Evolutionary conservation across 2,329 filamentous ascomycete genomes (phyloP), one percentile per base, ranked within the genome.

Genomic region (Monosporascus sp.): DNA sequence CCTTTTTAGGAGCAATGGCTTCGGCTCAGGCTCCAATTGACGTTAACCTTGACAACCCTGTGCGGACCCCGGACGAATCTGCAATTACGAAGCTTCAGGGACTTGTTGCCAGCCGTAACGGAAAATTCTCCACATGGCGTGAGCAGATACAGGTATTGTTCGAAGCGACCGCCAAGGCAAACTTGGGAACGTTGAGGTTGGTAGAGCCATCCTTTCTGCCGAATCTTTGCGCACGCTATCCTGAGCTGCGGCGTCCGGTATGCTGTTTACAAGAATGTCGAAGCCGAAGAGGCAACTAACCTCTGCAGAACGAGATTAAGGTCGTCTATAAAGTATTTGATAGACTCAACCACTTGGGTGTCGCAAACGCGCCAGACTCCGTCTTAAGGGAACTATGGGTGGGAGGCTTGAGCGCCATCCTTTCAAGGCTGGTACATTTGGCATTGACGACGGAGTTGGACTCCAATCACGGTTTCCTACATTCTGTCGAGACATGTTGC

Each of bases 251-350:
- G 48, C 16, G 35, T 48, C 1, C 56, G 54, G 3, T 60, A 58
- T 5, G 59, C 57, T 26, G 59, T 63, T 11, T 61, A 64, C 22
- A 58, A 58, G n/a, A 64, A 68, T 47, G 55, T 55, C 1, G 58
- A 67, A 53, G 52, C 68, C 5, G 65, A 69, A 40, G 60, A 64
- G 7, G 66, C 65, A 2, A 60, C 68, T n/a, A 53, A 55, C 5
- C 55, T 62, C 6, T 68, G 5, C 56, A 56, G 26, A 52, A 55
- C 1, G 63, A 69, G 49, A 53, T 52, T 43, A 52, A 56, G 26
- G 58, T 62, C 40, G 56, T 65, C 17, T 48, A 55, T 40, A 48
- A 55, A 2, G 49, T 57, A 16, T 63, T 65, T n/a, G 46, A 38
- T 22, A 35, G 55, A 5, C 55, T 66, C 7, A 57, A 58, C 8